Evolutionary conservation across 768 basidiomycete species (phyloP), one percentile per base, ranked within the genome.

Genomic region (Lactifluus subvellereus): DNA sequence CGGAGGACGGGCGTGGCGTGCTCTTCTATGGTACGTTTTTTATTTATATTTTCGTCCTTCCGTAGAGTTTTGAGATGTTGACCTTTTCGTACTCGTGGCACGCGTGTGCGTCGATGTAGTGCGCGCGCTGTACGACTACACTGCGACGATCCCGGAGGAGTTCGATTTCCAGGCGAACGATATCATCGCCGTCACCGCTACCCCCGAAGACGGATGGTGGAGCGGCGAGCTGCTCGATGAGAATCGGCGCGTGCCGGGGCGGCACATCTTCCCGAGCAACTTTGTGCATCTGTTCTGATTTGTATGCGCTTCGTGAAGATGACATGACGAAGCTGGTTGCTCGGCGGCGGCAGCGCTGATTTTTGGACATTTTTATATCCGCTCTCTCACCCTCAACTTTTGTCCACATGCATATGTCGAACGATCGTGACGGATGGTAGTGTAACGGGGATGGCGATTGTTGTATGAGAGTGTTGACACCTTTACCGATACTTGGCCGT

Each of bases 191-290:
- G 95, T 98, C 10, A 95, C 91, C 0, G 82, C 86, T 22, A 96
- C 94, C 6, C 94, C 94, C 5, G 94, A 94, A 69, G 95, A 97
- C 69, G 96, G 96, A 1, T 98, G 96, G 96, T 98, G 95, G 96
- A 89, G 86, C 60, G 96, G 96, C 27, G 87, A 89, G 68, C 74
- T 93, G 62, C 75, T 92, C n/a, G 88, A 91, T 65, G 89, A 91
- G 68, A 78, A 79, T 35, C 76, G 91, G 67, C 78, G 90, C 66
- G 81, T 86, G 66, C 78, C 79, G 16, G 90, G 90, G 37, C 78
- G 86, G 60, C 84, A 89, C 70, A 83, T 91, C 57, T 93, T 94
- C 82, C 91, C 90, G 59, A 92, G 90, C 74, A 93, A 93, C 72
- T 93, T 91, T 75, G 90, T 92, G 49, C 86, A 84, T 71, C 72